phyloP scores from a whole-genome alignment of 2,329 filamentous ascomycete species.

The Sordariomycetes sp. region DNA sequence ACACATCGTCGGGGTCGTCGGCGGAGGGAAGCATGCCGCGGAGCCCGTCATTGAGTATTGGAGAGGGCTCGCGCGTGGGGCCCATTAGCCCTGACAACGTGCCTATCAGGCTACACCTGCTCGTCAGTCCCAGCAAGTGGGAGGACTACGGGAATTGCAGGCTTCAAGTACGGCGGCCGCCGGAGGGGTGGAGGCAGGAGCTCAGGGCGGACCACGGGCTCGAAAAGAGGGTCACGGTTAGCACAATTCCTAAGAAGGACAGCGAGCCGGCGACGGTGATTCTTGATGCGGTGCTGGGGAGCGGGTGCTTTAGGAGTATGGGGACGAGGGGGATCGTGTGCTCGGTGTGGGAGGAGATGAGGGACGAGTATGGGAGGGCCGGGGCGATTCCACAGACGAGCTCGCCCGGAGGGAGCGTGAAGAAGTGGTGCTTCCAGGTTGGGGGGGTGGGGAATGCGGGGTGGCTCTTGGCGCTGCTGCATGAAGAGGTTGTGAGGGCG shows the following conservation, averaged over 20 bases:
- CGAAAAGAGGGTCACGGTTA: conserved; percentile 78
- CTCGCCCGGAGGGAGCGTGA: conserved; percentile 38
- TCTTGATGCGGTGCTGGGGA: conserved; percentile 73
- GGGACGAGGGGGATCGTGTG: conserved; percentile 79
- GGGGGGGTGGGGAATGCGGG: conserved; percentile 35
- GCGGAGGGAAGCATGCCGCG: conserved; percentile 33
- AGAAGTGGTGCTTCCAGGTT: conserved; percentile 53
- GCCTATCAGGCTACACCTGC: conserved; percentile 74
- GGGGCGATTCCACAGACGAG: conserved; percentile 38
- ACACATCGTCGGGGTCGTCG: conserved; percentile 38
- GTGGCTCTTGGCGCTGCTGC: conserved; percentile 42
- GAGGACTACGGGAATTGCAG: conserved; percentile 78
- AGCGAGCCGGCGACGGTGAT: conserved; percentile 47
- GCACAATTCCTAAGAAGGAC: conserved; percentile 45
- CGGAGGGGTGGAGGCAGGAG: conserved; percentile 43
- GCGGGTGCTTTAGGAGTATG: conserved; percentile 72
- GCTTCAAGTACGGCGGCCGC: conserved; percentile 71
- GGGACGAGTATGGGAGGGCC: conserved; percentile 44
- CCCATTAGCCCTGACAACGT: conserved; percentile 63
- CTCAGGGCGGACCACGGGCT: conserved; percentile 48
- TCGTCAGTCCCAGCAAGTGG: conserved; percentile 70
- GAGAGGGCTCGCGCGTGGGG: conserved; percentile 32
- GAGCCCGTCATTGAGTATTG: conserved; percentile 43
- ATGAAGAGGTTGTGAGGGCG: conserved; percentile 36
- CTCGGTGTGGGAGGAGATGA: conserved; percentile 71